Evolutionary conservation across 768 basidiomycete genomes (phyloP).

Genomic region (Rhizopogon vinicolor): DNA sequence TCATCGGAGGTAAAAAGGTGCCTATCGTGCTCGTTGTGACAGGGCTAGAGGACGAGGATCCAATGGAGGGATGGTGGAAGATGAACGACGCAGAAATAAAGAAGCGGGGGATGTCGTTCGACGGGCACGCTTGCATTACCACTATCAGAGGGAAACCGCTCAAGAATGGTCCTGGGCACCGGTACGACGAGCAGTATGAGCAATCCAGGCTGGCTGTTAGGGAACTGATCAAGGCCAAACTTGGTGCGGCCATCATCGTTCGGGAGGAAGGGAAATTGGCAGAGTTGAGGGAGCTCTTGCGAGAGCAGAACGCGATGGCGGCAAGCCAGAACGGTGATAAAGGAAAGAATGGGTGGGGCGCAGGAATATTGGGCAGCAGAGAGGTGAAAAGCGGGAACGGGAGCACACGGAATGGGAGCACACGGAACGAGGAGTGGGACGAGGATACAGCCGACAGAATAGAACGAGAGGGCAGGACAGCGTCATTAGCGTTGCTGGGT

Average conservation of each 20-base stretch:
- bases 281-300: background rate
- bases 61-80: slow-evolving; percentile 36
- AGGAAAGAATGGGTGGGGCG: background rate
- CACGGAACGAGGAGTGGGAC: background rate
- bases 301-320: background rate
- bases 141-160: slow-evolving; percentile 16
- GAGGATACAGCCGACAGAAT: background rate
- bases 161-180: background rate
- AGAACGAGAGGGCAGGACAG: background rate
- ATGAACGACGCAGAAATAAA: slow-evolving; percentile 28
- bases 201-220: slow-evolving; percentile 5
- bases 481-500: background rate
- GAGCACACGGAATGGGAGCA: background rate
- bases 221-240: background rate
- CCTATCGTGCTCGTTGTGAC: slow-evolving; percentile 31
- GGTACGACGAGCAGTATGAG: slow-evolving; percentile 7
- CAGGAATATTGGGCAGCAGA: background rate
- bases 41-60: slow-evolving; percentile 30
- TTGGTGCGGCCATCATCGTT: background rate
- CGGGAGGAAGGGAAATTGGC: background rate
- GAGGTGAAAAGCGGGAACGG: background rate
- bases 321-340: background rate
- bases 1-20: slow-evolving; percentile 30
- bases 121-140: slow-evolving; percentile 38
- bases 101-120: slow-evolving; percentile 29